These are phyloP conservation scores for Mrakia frigida DNA, from an alignment of 768 basidiomycete species.

Conservation along the genomic window DNA sequence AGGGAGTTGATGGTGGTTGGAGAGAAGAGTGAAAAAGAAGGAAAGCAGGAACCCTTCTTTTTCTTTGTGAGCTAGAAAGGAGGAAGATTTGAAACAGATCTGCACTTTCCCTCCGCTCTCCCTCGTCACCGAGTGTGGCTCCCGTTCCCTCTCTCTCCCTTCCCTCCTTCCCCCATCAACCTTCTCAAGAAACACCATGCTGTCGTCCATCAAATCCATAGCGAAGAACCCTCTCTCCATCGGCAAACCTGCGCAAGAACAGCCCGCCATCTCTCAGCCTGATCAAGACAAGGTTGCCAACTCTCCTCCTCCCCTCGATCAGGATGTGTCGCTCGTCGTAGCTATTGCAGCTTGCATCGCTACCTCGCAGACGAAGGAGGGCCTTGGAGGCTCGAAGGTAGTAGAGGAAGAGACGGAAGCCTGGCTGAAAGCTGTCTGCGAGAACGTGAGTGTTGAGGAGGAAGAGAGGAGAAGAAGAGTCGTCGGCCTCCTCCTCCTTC, in stretches of 20 bases:
- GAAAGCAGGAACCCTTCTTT: not conserved
- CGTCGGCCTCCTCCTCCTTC: not conserved
- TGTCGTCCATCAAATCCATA: slow-evolving; percentile 3
- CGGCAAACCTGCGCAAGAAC: not conserved
- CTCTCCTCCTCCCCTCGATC: slow-evolving; percentile 18
- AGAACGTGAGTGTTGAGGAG: slow-evolving; percentile 8
- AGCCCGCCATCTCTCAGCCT: not conserved
- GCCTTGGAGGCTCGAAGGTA: too few species aligned
- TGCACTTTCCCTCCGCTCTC: too few species aligned
- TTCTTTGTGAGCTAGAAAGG: not conserved
- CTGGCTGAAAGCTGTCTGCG: slow-evolving; percentile 26
- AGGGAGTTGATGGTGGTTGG: not conserved
- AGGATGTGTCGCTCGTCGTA: slow-evolving; percentile 19
- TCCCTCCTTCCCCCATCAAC: not conserved
- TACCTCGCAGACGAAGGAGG: not conserved
- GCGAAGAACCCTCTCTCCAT: not conserved
- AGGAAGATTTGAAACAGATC: not conserved
- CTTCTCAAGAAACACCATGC: not conserved
- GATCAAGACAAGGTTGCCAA: not conserved
- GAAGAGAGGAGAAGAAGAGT: not conserved
- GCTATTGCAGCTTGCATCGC: slow-evolving; percentile 11
- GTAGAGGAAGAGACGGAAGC: not conserved
- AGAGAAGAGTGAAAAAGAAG: not conserved
- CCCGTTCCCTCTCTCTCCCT: too few species aligned
- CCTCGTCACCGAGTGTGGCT: too few species aligned